Evolutionary conservation across 495 filamentous ascomycete species (phyloP), one percentile per base, ranked within the genome.

Genomic region (Penicillium diatomitis): DNA sequence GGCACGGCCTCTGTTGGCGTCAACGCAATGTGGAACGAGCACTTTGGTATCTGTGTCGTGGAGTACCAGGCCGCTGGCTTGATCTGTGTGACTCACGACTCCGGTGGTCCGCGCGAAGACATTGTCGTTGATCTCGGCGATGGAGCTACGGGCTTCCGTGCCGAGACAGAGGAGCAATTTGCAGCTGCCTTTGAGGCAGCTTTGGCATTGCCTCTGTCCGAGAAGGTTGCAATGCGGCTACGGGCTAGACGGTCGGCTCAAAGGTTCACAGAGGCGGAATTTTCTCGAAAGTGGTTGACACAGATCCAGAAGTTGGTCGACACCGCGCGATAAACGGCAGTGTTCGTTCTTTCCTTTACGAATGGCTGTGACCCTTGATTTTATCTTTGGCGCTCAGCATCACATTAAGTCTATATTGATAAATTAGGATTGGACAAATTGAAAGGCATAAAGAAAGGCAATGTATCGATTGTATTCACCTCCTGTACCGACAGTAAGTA

Each of bases 11-110:
- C 80, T 46, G 75, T 97, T 28, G 92, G 92, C 34, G 88, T 92
- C 3, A 98, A 98, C 58, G 90, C 83, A 47, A 98, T 98, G 92
- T 98, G 94, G 92, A 97, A 96, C 61, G 92, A 98, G 69, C 92
- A 98, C 67, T 98, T 97, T 60, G 94, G 92, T 11, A 98, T 98
- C 52, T 92, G 92, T 4, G 90, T 97, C 11, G 92, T 98, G 5
- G 92, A 98, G 70, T 98, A 98, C 61, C 92, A 95, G 65, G 92
- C 92, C 6, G 94, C 92, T 0, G 92, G 92, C 0, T 70, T 98
- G 33, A 86, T 98, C 45, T 79, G 81, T 36, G 90, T 98, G 0
- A 94, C 96, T 4, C 89, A 97, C 57, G 77, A 95, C 60, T 87
- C 83, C 11, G 92, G 94, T 6, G 92, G 92, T 3, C 92, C 92